These are phyloP conservation scores for Ceratocystis ficicola DNA, from an alignment of 2,329 filamentous ascomycete species.

Conservation along the genomic window DNA sequence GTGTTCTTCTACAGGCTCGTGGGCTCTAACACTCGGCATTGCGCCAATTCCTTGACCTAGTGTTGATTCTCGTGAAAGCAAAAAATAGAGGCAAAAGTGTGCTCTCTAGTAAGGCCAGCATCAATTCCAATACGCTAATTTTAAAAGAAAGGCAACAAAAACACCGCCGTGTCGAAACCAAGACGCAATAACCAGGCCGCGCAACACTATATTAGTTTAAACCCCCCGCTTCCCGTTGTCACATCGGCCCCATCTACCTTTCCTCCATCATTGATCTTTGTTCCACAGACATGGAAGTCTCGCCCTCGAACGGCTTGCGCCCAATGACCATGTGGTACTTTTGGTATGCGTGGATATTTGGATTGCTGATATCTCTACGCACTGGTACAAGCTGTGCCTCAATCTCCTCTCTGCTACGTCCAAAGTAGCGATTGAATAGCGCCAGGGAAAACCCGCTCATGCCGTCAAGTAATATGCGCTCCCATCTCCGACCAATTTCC, in stretches of 20 bases:
- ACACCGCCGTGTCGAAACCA: too few relatives aligned
- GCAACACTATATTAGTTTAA: too few relatives aligned
- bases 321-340: constrained; percentile 41
- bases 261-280: not conserved
- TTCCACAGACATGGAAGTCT: not conserved
- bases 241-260: not conserved
- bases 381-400: constrained; percentile 42
- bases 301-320: constrained; percentile 35
- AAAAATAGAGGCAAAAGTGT: too few relatives aligned
- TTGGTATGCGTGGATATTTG: constrained; percentile 38
- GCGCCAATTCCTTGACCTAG: too few relatives aligned
- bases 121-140: too few relatives aligned
- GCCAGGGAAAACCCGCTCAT: constrained; percentile 36
- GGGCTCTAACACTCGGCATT: too few relatives aligned
- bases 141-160: too few relatives aligned
- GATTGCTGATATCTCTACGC: constrained; percentile 37
- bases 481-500: constrained; percentile 36
- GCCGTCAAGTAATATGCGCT: constrained; percentile 34
- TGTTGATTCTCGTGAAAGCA: too few relatives aligned
- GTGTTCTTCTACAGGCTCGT: too few relatives aligned
- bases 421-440: constrained; percentile 33
- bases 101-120: too few relatives aligned
- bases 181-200: too few relatives aligned
- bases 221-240: not conserved
- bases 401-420: constrained; percentile 35